Percentiles rank a stretch among this genome's conserved stretches.
Evolutionary conservation across 192 early-diverging fungal genomes (phyloP).

Genomic region (Umbelopsis vinacea): DNA sequence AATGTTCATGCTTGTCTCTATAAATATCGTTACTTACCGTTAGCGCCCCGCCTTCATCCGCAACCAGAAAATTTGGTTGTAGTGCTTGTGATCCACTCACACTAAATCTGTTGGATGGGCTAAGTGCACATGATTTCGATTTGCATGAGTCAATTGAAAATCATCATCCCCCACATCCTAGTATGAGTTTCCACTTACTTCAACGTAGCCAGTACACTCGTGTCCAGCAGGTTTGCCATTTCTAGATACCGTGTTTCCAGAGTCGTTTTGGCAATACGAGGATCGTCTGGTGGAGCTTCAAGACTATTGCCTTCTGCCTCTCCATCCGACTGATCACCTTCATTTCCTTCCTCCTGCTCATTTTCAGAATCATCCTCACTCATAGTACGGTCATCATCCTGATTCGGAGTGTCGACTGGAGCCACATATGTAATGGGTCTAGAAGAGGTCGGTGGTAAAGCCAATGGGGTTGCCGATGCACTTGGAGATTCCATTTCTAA

Average conservation of each 20-base stretch:
- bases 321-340: not conserved
- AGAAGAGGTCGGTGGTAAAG: conserved; percentile 21
- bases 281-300: conserved; percentile 8
- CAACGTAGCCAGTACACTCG: not conserved
- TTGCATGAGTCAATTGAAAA: not conserved
- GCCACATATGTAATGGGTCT: not conserved
- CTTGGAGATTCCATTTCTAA: not conserved
- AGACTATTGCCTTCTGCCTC: not conserved
- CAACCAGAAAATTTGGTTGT: conserved; percentile 3
- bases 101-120: conserved; percentile 5
- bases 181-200: conserved; percentile 10
- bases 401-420: not conserved
- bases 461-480: not conserved
- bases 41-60: not conserved
- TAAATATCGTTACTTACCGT: not conserved
- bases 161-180: not conserved
- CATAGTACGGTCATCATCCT: not conserved
- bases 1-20: not conserved
- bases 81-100: not conserved
- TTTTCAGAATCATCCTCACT: not conserved
- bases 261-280: conserved; percentile 8
- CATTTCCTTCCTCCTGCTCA: conserved; percentile 12
- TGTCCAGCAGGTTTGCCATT: conserved; percentile 19
- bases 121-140: not conserved
- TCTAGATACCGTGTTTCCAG: conserved; percentile 26